These are phyloP conservation scores for Magnusiomyces fungicola DNA, from an alignment of 1,139 yeast genomes.

Conservation along the genomic window DNA sequence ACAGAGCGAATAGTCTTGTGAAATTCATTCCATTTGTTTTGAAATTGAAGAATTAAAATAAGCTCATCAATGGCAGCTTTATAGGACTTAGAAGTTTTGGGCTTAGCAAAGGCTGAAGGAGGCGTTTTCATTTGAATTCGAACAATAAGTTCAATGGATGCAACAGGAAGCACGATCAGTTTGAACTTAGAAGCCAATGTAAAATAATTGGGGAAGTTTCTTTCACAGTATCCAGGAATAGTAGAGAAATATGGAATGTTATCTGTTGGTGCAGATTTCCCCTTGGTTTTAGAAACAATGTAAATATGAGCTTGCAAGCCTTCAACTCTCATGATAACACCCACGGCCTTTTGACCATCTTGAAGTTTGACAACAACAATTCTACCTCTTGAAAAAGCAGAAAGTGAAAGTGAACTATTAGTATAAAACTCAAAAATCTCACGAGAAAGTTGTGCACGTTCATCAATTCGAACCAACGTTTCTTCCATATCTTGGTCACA, in stretches of 20 bases:
- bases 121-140: conserved; percentile 42
- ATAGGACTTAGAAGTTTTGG: conserved; percentile 32
- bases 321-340: conserved; percentile 31
- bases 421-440: conserved; percentile 41
- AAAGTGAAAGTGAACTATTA: conserved; percentile 41
- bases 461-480: conserved; percentile 41
- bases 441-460: conserved; percentile 40
- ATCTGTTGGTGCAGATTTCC: background rate
- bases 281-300: background rate
- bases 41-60: conserved; percentile 35
- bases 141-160: conserved; percentile 46
- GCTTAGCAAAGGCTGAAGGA: conserved; percentile 4
- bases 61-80: conserved; percentile 40
- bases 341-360: conserved; percentile 41
- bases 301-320: conserved; percentile 5
- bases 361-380: conserved; percentile 52
- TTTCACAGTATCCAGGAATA: conserved; percentile 29
- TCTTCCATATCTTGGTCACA: conserved; percentile 38
- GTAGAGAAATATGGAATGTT: conserved; percentile 51
- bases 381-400: conserved; percentile 51
- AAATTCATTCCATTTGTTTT: conserved; percentile 42
- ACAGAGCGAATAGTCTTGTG: background rate
- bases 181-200: conserved; percentile 25
- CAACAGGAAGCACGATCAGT: conserved; percentile 41
- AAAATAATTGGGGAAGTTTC: conserved; percentile 29